A percentile compares a stretch with the other conserved stretches of the same genome.
These are phyloP conservation scores for Effrenium voratum DNA, from an alignment of 73 alveolate genomes.

Conservation along the genomic window DNA sequence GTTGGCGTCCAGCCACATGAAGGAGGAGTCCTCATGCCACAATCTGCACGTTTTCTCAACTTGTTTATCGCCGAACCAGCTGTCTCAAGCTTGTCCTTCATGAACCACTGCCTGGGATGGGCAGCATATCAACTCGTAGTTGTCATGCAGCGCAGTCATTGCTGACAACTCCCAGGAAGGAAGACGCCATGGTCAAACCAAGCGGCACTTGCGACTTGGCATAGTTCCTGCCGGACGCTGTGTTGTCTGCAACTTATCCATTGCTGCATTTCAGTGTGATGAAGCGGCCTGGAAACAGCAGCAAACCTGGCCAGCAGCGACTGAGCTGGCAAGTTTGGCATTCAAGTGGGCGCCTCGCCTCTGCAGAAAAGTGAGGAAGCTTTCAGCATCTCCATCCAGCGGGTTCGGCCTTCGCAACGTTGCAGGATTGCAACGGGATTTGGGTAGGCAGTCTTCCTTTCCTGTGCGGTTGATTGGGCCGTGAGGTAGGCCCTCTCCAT, in stretches of 20 bases:
- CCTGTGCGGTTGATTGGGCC: too few relatives aligned
- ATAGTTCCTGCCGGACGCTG: slow-evolving; percentile 39
- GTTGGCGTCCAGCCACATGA: slow-evolving; percentile 73
- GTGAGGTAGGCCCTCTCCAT: too few relatives aligned
- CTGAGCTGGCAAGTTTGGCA: neutral
- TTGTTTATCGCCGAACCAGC: too few relatives aligned
- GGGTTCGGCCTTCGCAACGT: slow-evolving; percentile 76
- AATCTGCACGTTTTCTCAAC: too few relatives aligned
- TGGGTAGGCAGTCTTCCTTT: too few relatives aligned
- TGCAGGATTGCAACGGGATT: too few relatives aligned
- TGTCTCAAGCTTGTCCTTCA: slow-evolving; percentile 33
- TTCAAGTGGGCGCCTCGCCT: neutral
- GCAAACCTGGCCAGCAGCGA: slow-evolving; percentile 19
- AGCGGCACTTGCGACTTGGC: slow-evolving; percentile 75
- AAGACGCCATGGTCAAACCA: slow-evolving; percentile 8
- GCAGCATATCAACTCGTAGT: neutral
- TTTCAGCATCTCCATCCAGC: slow-evolving; percentile 8
- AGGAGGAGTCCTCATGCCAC: slow-evolving; percentile 24
- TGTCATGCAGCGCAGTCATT: neutral
- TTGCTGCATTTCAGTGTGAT: too few relatives aligned
- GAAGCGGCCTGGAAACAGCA: slow-evolving; percentile 51
- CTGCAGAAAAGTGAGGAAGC: slow-evolving; percentile 14
- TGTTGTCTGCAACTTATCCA: neutral
- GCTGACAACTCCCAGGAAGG: neutral
- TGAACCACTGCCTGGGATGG: slow-evolving; percentile 74